These are phyloP conservation scores for Lasiosphaeria ovina DNA, from an alignment of 495 filamentous ascomycete genomes.

Conservation along the genomic window DNA sequence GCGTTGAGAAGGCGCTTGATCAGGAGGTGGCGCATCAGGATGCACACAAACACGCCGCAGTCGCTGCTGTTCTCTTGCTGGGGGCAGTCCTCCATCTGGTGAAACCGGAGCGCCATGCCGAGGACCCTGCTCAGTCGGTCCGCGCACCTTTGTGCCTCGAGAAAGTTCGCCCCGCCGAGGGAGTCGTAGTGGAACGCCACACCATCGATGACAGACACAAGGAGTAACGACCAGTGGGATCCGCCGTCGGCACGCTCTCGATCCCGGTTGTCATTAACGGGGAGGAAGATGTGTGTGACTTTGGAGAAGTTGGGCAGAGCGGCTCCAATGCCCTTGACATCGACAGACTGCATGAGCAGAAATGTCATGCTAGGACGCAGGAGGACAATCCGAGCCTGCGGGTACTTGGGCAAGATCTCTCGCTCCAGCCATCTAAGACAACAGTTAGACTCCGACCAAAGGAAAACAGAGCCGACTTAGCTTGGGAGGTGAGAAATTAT, in stretches of 20 bases:
- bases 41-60: conserved; percentile 95
- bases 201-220: conserved; percentile 84
- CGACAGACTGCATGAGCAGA: conserved; percentile 79
- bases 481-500: no score
- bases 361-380: conserved; percentile 93
- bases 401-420: conserved; percentile 73
- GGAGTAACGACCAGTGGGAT: conserved; percentile 89
- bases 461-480: neutral
- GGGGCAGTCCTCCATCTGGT: conserved; percentile 77
- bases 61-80: conserved; percentile 91
- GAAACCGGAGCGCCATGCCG: conserved; percentile 61
- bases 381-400: conserved; percentile 80
- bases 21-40: conserved; percentile 86
- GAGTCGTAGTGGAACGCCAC: conserved; percentile 97
- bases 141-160: conserved; percentile 63
- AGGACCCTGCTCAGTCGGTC: conserved; percentile 70
- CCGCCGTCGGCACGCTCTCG: conserved; percentile 79
- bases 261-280: conserved; percentile 85
- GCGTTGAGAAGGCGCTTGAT: conserved; percentile 76
- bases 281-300: conserved; percentile 94
- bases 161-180: conserved; percentile 70
- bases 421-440: conserved; percentile 76
- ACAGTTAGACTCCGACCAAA: conserved; percentile 8
- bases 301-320: conserved; percentile 76
- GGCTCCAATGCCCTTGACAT: conserved; percentile 67